Evolutionary conservation across 2,329 filamentous ascomycete genomes (phyloP).

Genomic region (Monosporascus ibericus): DNA sequence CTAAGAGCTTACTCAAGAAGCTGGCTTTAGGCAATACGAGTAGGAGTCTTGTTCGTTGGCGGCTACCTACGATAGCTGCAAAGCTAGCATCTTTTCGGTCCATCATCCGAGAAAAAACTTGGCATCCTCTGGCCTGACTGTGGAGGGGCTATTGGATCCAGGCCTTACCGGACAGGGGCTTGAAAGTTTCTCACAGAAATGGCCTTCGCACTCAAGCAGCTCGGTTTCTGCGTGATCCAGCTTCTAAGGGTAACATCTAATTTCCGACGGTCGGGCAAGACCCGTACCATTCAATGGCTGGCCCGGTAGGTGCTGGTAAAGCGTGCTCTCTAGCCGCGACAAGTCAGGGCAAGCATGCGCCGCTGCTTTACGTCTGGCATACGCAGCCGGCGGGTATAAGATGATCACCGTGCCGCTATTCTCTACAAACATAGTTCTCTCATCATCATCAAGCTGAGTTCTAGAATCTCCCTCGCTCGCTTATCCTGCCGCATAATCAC

Average conservation of each 20-base stretch:
- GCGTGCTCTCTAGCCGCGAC: no score
- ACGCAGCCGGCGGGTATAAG: no score
- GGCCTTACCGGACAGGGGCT: not conserved
- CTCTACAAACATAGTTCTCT: not conserved
- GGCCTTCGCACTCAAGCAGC: conserved; percentile 1
- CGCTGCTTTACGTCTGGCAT: no score
- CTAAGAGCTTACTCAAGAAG: not conserved
- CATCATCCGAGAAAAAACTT: no score
- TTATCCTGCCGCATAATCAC: not conserved
- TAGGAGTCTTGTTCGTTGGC: no score
- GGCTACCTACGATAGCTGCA: no score
- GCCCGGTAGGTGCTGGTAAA: no score
- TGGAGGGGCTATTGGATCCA: not conserved
- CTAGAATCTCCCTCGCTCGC: conserved; percentile 4
- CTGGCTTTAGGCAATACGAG: not conserved
- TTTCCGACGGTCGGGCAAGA: conserved; percentile 12
- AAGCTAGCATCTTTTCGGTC: no score
- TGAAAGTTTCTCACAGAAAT: conserved; percentile 3
- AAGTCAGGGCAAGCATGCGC: no score
- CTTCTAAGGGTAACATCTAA: conserved; percentile 5
- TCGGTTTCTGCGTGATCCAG: not conserved
- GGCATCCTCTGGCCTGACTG: no score
- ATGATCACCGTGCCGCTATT: not conserved
- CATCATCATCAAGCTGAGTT: not conserved
- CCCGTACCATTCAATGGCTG: no score